phyloP scores from a whole-genome alignment of 495 filamentous ascomycete species.

The Neurospora sp. region DNA sequence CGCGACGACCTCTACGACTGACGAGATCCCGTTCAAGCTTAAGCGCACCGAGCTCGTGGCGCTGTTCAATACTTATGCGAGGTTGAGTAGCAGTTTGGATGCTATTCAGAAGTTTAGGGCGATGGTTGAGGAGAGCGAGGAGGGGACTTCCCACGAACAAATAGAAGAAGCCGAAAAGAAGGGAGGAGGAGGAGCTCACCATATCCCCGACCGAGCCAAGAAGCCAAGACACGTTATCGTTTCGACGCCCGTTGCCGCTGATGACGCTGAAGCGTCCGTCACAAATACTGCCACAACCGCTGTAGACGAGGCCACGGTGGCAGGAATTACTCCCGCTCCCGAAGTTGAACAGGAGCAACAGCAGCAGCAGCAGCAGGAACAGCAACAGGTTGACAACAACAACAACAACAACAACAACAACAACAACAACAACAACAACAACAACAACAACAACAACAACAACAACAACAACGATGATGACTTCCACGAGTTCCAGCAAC shows the following conservation, averaged over 20 bases:
- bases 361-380: background rate
- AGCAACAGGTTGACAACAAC: constrained; percentile 1
- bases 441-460: background rate
- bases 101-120: constrained; percentile 65
- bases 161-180: constrained; percentile 23
- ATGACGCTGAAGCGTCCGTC: constrained; percentile 3
- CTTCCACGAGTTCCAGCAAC: constrained; percentile 6
- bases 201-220: constrained; percentile 31
- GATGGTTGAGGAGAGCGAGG: constrained; percentile 52
- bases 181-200: background rate
- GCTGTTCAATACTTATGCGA: constrained; percentile 84
- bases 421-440: too few relatives aligned
- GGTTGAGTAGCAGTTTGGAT: constrained; percentile 67
- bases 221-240: constrained; percentile 36
- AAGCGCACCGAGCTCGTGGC: constrained; percentile 88
- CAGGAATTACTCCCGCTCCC: background rate
- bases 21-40: constrained; percentile 50
- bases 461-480: constrained; percentile 27
- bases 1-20: constrained; percentile 27
- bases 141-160: constrained; percentile 19
- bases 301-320: background rate
- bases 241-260: background rate
- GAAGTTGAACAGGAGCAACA: background rate
- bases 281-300: constrained; percentile 4
- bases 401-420: constrained; percentile 13